These are phyloP conservation scores for Saccharomycopsis sp. DNA, from an alignment of 805 yeast genomes.

Conservation along the genomic window DNA sequence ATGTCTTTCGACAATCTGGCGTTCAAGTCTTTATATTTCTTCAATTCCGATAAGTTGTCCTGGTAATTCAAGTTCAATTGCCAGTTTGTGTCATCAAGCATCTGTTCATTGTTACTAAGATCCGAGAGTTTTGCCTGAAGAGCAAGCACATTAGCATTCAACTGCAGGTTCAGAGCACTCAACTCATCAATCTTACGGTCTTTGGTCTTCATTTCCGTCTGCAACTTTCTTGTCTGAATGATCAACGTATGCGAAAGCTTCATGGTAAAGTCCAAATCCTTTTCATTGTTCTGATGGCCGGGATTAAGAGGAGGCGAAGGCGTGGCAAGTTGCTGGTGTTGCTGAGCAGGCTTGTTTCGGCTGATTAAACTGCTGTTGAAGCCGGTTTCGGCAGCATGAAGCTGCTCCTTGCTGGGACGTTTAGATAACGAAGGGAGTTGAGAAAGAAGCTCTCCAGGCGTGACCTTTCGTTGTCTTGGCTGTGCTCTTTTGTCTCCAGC, in stretches of 20 bases:
- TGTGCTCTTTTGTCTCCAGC: background rate
- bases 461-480: slow-evolving; percentile 6
- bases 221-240: slow-evolving; percentile 62
- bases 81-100: slow-evolving; percentile 56
- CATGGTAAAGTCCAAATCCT: slow-evolving; percentile 65
- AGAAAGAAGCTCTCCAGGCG: slow-evolving; percentile 15
- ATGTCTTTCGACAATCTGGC: slow-evolving; percentile 35
- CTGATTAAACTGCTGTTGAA: background rate
- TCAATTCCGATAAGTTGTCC: slow-evolving; percentile 29
- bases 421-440: slow-evolving; percentile 15
- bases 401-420: slow-evolving; percentile 17
- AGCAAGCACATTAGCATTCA: slow-evolving; percentile 12
- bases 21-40: slow-evolving; percentile 37
- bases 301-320: slow-evolving; percentile 16
- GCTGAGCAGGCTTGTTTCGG: background rate
- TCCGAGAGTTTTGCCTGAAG: slow-evolving; percentile 23
- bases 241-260: slow-evolving; percentile 68
- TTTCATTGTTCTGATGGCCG: slow-evolving; percentile 35
- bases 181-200: slow-evolving; percentile 16
- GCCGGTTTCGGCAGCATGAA: slow-evolving; percentile 1
- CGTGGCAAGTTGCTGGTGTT: background rate
- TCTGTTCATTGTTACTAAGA: slow-evolving; percentile 34
- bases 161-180: slow-evolving; percentile 7
- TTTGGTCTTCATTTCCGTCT: slow-evolving; percentile 51
- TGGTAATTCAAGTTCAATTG: slow-evolving; percentile 52